These are phyloP conservation scores for Botrytis porri DNA, from an alignment of 2,329 filamentous ascomycete species.

Conservation along the genomic window DNA sequence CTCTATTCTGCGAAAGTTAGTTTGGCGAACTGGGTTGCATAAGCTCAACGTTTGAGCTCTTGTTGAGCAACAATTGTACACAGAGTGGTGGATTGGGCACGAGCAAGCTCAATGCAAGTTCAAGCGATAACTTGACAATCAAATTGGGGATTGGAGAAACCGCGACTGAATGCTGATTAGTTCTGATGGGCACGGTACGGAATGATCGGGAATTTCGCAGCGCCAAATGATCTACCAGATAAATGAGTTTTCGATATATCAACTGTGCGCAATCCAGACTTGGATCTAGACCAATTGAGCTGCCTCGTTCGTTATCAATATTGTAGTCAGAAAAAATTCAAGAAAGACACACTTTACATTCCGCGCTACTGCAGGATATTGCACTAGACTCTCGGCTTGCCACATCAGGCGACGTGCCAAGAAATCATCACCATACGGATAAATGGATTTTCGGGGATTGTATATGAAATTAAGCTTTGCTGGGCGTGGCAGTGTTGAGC, in stretches of 20 bases:
- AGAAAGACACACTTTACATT: not conserved
- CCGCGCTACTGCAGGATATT: not conserved
- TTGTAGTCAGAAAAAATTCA: not conserved
- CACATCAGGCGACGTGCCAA: not conserved
- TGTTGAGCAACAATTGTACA: not conserved
- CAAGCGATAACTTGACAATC: not conserved
- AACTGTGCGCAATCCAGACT: not conserved
- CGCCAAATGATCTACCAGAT: not conserved
- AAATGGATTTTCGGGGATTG: not conserved
- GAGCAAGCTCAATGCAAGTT: not conserved
- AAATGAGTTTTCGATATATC: not conserved
- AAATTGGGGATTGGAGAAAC: not conserved
- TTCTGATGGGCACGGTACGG: not conserved
- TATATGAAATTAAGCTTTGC: not conserved
- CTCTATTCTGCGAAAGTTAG: not conserved
- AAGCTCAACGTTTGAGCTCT: not conserved
- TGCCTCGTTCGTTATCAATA: not conserved
- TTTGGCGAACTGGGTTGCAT: not conserved
- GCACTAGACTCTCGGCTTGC: not conserved
- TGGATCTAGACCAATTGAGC: not conserved
- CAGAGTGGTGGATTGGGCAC: not conserved
- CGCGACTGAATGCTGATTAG: not conserved
- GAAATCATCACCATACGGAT: not conserved
- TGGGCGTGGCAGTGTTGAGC: not conserved
- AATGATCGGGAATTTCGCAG: not conserved